Evolutionary conservation across 345 rosid genomes (phyloP).

Genomic region (Populus nigra): DNA sequence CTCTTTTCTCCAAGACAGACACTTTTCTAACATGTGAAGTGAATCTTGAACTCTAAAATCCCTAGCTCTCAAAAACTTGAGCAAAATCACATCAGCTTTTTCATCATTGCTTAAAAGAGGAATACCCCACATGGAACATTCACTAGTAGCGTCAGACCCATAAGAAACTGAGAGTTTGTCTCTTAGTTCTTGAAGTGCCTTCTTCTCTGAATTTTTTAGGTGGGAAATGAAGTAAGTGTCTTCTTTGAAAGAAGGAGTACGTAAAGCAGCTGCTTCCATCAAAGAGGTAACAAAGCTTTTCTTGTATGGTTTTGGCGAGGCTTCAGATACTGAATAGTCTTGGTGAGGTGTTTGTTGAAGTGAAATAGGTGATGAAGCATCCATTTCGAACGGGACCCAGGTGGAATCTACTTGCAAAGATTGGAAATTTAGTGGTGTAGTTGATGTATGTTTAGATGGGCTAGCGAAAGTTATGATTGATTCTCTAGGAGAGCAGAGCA

Average conservation of each 20-base stretch:
- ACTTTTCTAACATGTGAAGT: conserved; percentile 64
- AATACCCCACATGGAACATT: conserved; percentile 74
- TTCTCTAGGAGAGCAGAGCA: too few relatives aligned
- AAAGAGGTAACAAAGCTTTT: conserved; percentile 71
- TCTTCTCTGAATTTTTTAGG: conserved; percentile 73
- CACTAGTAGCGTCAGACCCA: conserved; percentile 10
- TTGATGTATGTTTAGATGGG: background rate
- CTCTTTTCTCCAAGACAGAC: conserved; percentile 76
- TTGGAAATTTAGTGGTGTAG: background rate
- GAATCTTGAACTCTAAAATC: conserved; percentile 74
- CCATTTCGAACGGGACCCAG: conserved; percentile 18
- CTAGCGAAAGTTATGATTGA: background rate
- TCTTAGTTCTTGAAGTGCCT: conserved; percentile 68
- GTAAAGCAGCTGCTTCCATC: conserved; percentile 69
- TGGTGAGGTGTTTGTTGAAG: conserved; percentile 31
- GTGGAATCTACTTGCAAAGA: conserved; percentile 10
- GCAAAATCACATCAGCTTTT: conserved; percentile 71
- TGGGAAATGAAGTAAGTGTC: conserved; percentile 74
- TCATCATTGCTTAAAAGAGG: conserved; percentile 59
- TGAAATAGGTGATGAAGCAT: conserved; percentile 42
- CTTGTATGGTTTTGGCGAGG: conserved; percentile 50
- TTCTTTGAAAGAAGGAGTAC: conserved; percentile 68
- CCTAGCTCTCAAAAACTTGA: conserved; percentile 85
- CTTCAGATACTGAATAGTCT: conserved; percentile 20
- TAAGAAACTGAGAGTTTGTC: conserved; percentile 49